Evolutionary conservation across 305 asterid species (phyloP), one percentile per base, ranked within the genome.

Genomic region (Solanum hybrid): DNA sequence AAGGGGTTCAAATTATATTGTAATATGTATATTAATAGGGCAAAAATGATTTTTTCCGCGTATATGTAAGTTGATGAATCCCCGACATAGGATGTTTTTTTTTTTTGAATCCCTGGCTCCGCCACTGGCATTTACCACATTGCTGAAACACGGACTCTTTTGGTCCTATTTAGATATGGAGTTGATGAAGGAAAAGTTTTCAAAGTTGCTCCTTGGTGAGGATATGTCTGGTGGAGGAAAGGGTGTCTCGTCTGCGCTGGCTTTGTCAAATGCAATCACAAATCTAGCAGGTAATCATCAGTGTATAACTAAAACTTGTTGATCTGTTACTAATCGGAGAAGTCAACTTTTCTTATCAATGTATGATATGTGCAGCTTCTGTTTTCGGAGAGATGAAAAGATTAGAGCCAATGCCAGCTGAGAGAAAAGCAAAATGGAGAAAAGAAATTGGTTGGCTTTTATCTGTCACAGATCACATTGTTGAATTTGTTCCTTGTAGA

Each of bases 141-240:
- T 82, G 86, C 46, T 79, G 35, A 79, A 5, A 79, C 51, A 81
- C 35, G 0, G 36, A 35, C 12, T 24, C 29, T 88, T 38, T 46
- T n/a, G 17, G 60, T 79, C 64, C 20, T 79, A 37, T 37, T 37
- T 79, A 79, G 86, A 37, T 79, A 79, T 79, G 86, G 64, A 79
- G 64, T 37, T 38, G 64, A 79, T 79, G 86, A 79, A 79, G 64
- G 86, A 79, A 79, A 79, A 79, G 64, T 79, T 79, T 79, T 29
- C 86, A 38, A 79, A 79, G n/a, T 12, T 79, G 86, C 86, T 79
- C 34, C 86, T 79, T 24, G 99, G 98, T 5, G 99, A 96, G 94
- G 99, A 96, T 90, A 96, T 95, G 98, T 96, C 99, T 37, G 98
- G 99, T 56, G 97, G 98, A 87, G 99, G 99, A 36, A 96, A 96